Conservation (phyloP, 2,329 filamentous ascomycete species). For the Neofusicoccum parvum region DNA sequence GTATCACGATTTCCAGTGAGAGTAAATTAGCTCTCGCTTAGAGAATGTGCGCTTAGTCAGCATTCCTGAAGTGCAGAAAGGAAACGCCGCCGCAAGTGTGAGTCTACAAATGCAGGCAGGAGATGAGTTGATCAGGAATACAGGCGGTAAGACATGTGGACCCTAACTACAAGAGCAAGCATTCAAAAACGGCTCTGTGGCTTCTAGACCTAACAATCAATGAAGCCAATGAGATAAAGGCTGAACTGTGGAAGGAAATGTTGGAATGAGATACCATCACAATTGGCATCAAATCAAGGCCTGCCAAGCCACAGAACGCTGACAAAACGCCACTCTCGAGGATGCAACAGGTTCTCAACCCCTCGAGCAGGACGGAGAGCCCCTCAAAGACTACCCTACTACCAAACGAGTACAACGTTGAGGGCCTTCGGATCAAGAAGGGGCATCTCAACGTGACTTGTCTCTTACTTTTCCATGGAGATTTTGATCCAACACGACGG, state of each 20-base stretch:
- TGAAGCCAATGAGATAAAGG: constrained; percentile 77
- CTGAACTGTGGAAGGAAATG: constrained; percentile 66
- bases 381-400: constrained; percentile 37
- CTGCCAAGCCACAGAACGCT: constrained; percentile 10
- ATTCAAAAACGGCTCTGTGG: constrained; percentile 88
- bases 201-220: constrained; percentile 75
- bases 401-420: constrained; percentile 53
- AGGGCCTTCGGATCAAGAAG: constrained; percentile 58
- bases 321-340: too few species aligned
- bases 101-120: too few species aligned
- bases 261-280: constrained; percentile 49
- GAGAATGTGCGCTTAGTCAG: constrained; percentile 6
- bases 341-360: too few species aligned
- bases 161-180: constrained; percentile 86
- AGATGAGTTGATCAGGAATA: too few species aligned
- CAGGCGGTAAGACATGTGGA: constrained; percentile 60
- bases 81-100: too few species aligned
- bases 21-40: constrained; percentile 5
- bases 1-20: not conserved
- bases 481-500: constrained; percentile 79
- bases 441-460: constrained; percentile 82
- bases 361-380: not conserved
- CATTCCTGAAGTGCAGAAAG: not conserved
- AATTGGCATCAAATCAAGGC: constrained; percentile 38
- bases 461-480: constrained; percentile 72